Evolutionary conservation across 2,329 filamentous ascomycete genomes (phyloP).

Genomic region (Trichoderma sp.): DNA sequence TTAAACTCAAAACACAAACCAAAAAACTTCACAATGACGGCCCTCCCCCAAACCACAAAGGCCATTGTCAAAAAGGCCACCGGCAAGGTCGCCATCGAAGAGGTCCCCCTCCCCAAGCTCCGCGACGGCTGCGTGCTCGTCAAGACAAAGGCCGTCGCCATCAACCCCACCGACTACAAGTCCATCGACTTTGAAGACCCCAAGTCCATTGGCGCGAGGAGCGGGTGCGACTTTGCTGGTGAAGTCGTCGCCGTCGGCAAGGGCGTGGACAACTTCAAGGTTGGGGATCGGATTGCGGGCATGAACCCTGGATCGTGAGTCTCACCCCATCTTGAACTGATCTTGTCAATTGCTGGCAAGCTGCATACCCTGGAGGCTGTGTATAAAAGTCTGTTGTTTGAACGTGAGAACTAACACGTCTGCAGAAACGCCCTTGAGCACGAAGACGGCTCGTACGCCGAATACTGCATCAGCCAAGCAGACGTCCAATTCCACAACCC

Average conservation of each 20-base stretch:
- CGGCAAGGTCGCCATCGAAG: not conserved
- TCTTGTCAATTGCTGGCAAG: not conserved
- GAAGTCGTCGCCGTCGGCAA: slow-evolving; percentile 50
- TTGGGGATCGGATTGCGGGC: slow-evolving; percentile 53
- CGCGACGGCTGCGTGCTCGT: slow-evolving; percentile 37
- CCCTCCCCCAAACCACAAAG: not conserved
- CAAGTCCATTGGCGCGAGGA: slow-evolving; percentile 29
- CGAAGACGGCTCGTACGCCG: slow-evolving; percentile 49
- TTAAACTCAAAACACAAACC: too few relatives aligned
- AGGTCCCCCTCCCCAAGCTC: slow-evolving; percentile 6
- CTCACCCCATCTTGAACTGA: not conserved
- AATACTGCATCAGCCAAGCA: slow-evolving; percentile 44
- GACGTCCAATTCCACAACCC: slow-evolving; percentile 50
- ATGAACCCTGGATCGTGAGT: slow-evolving; percentile 40
- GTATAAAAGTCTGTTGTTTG: too few relatives aligned
- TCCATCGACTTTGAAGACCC: slow-evolving; percentile 32
- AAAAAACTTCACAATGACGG: not conserved
- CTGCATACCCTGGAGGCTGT: too few relatives aligned
- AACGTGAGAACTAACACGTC: not conserved
- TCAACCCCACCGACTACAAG: slow-evolving; percentile 45
- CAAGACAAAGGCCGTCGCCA: slow-evolving; percentile 39
- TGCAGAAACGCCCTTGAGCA: slow-evolving; percentile 32
- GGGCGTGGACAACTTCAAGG: slow-evolving; percentile 46
- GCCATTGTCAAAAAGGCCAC: not conserved
- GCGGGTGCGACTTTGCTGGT: slow-evolving; percentile 53